Evolutionary conservation across 495 filamentous ascomycete genomes (phyloP).

Genomic region (Amniculicola lignicola): DNA sequence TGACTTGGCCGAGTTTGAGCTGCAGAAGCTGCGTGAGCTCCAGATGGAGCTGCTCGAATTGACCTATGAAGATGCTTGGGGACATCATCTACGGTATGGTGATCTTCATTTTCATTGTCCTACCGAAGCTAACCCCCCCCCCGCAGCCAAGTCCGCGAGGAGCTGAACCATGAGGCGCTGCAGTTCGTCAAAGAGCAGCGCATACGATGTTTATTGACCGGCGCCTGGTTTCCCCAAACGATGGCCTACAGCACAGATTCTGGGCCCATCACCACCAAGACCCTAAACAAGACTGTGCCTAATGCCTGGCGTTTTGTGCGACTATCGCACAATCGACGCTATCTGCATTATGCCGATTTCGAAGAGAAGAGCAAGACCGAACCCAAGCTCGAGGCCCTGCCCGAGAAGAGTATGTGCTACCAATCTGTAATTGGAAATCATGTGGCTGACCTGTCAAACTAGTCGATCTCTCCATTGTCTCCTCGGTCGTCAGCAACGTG

Average conservation of each 20-base stretch:
- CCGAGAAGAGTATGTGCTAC: conserved; percentile 64
- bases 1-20: conserved; percentile 80
- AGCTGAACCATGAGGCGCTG: conserved; percentile 84
- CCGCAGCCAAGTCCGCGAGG: conserved; percentile 76
- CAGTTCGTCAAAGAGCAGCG: conserved; percentile 97
- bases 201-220: conserved; percentile 83
- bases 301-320: conserved; percentile 75
- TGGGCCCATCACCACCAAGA: conserved; percentile 41
- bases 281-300: conserved; percentile 40
- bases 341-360: conserved; percentile 90
- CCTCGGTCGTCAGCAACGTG: conserved; percentile 90
- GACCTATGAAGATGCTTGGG: conserved; percentile 92
- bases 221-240: conserved; percentile 80
- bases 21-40: conserved; percentile 70
- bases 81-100: conserved; percentile 63
- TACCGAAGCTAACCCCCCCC: conserved; percentile 13
- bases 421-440: background rate
- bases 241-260: conserved; percentile 43
- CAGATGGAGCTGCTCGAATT: conserved; percentile 93
- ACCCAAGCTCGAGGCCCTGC: conserved; percentile 69
- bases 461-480: conserved; percentile 86
- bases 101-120: background rate
- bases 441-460: conserved; percentile 21
- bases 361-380: conserved; percentile 58
- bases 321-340: conserved; percentile 85